These are phyloP conservation scores for Rhodotorula paludigena DNA, from an alignment of 768 basidiomycete genomes.

Conservation along the genomic window DNA sequence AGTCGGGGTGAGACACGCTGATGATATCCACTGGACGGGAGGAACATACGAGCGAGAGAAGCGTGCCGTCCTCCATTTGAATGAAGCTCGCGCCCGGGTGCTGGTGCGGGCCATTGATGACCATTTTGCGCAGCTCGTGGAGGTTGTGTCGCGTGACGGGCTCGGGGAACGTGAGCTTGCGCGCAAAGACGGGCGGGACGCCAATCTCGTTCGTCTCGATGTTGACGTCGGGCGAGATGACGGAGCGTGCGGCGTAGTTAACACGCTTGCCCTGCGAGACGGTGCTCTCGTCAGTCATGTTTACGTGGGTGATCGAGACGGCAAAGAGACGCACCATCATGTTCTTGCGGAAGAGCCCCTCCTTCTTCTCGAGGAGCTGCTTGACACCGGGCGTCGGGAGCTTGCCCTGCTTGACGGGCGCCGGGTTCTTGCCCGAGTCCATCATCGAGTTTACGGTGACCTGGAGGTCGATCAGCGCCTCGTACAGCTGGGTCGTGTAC, in stretches of 20 bases:
- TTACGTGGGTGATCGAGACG: no score
- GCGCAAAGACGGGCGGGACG: slow-evolving; percentile 92
- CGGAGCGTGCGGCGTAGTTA: slow-evolving; percentile 98
- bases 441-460: slow-evolving; percentile 94
- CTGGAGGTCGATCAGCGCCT: slow-evolving; percentile 81
- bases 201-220: slow-evolving; percentile 99
- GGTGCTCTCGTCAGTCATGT: no score
- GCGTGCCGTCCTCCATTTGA: slow-evolving; percentile 87
- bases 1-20: not conserved
- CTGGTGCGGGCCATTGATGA: slow-evolving; percentile 79
- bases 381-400: slow-evolving; percentile 89
- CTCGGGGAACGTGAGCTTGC: slow-evolving; percentile 94
- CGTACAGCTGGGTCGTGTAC: slow-evolving; percentile 66
- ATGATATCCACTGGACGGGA: not conserved
- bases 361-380: slow-evolving; percentile 96
- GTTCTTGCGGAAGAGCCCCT: slow-evolving; percentile 92
- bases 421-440: slow-evolving; percentile 91
- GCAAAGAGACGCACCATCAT: slow-evolving; percentile 73
- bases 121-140: slow-evolving; percentile 76
- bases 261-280: slow-evolving; percentile 85
- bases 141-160: slow-evolving; percentile 90
- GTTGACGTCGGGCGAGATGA: slow-evolving; percentile 98
- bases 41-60: slow-evolving; percentile 67
- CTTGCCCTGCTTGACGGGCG: slow-evolving; percentile 76
- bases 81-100: slow-evolving; percentile 93